These are phyloP conservation scores for Turnera subulata DNA, from an alignment of 345 rosid genomes.

Conservation along the genomic window DNA sequence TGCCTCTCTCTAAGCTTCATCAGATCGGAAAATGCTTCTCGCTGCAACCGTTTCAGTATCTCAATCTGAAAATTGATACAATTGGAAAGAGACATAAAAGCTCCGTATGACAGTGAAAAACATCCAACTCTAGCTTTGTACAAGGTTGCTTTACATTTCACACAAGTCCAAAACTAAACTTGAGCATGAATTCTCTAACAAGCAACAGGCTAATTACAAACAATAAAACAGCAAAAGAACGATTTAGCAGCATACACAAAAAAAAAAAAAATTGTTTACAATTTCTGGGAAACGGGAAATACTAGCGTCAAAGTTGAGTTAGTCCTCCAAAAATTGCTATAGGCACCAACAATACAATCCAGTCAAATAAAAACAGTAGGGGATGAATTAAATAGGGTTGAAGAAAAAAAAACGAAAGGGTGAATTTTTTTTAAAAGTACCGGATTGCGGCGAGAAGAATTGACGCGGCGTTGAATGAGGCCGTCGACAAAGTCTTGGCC, in stretches of 20 bases:
- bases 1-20: conserved; percentile 89
- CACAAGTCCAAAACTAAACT: no score
- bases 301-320: no score
- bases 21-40: conserved; percentile 76
- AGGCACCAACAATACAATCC: not conserved
- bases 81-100: not conserved
- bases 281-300: no score
- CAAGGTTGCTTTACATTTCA: not conserved
- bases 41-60: conserved; percentile 85
- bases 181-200: not conserved
- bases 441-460: conserved; percentile 55
- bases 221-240: no score
- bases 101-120: not conserved
- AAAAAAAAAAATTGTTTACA: no score
- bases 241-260: no score
- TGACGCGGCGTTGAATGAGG: conserved; percentile 33
- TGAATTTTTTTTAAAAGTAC: conserved; percentile 31
- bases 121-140: not conserved
- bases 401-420: not conserved
- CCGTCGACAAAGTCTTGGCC: conserved; percentile 42
- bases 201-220: no score
- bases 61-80: conserved; percentile 60
- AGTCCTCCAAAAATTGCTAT: no score
- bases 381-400: not conserved
- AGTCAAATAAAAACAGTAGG: not conserved